Evolutionary conservation across 1,139 yeast species (phyloP), one percentile per base, ranked within the genome.

Genomic region (Scheffersomyces illinoinensis): DNA sequence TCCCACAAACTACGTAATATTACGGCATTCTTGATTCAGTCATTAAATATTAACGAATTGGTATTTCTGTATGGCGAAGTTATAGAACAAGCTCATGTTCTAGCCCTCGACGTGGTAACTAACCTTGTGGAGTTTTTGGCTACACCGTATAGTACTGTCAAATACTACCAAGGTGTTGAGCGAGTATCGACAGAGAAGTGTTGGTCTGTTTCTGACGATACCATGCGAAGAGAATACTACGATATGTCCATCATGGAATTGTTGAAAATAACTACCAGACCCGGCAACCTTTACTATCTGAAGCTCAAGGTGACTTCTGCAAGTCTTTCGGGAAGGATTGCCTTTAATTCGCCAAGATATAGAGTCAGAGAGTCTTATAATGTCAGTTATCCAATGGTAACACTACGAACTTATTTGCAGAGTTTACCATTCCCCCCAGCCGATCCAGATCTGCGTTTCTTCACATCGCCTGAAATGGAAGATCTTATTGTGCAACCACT

Each of bases 171-270:
- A 47, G 63, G 51, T 17, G 58, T 62, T 19, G 46, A 53, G 20
- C 57, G 43, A 53, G 69, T 64, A 3, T 61, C 68, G 5, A 57
- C 74, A 10, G 76, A 73, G 57, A 72, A 74, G 59, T 72, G 76
- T 50, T 76, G 80, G 80, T 72, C 78, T 0, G 65, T 73, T 10
- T 62, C 72, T 0, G 76, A 76, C 59, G 79, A 74, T 51, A 61
- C 71, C 0, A 59, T 69, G 17, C 57, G 66, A 10, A 59, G 78
- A 57, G 70, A 68, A 46, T 65, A 65, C 56, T 68, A 67, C 54
- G 60, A 59, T 18, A 14, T 52, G 56, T 47, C 53, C 24, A 48
- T 48, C n/a, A 48, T 48, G 24, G 51, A 48, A 20, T 19, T 19
- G 2, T 21, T 48, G 12, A 48, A 24, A n/a, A 19, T 50, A 21